Evolutionary conservation across 441 rosid genomes (phyloP).

Genomic region (Corymbia citriodora): DNA sequence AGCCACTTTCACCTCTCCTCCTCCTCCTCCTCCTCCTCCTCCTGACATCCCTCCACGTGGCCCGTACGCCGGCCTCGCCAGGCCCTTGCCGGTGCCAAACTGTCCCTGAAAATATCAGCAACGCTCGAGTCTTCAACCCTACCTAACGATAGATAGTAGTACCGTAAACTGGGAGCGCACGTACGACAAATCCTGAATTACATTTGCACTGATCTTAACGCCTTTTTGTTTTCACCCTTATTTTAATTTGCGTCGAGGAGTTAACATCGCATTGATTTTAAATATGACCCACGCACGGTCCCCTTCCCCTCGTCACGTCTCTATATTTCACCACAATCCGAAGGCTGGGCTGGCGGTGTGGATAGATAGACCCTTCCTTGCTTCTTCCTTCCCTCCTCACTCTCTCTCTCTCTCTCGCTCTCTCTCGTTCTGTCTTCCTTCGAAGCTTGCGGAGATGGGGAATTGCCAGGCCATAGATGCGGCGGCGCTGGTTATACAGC

Average conservation of each 20-base stretch:
- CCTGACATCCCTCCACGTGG: background rate
- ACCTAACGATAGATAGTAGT: background rate
- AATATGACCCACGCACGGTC: background rate
- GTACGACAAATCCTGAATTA: background rate
- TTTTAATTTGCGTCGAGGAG: background rate
- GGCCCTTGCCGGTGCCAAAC: background rate
- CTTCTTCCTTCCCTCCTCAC: background rate
- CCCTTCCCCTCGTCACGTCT: background rate
- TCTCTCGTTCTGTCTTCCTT: background rate
- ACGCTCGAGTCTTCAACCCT: background rate
- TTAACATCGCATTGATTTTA: background rate
- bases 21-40: background rate
- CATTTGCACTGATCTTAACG: background rate
- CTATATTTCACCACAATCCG: background rate
- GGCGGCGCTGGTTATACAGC: slow-evolving; percentile 91
- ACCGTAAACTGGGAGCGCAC: background rate
- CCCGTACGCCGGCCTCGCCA: background rate
- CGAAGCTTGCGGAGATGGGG: slow-evolving; percentile 42
- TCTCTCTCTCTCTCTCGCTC: background rate
- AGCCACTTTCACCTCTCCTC: background rate
- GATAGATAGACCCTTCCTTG: background rate
- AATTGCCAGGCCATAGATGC: slow-evolving; percentile 96
- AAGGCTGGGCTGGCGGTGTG: background rate
- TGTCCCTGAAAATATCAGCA: background rate
- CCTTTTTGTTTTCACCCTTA: background rate